Conservation (phyloP, 179 eudicot species). For the Dionaea muscipula region DNA sequence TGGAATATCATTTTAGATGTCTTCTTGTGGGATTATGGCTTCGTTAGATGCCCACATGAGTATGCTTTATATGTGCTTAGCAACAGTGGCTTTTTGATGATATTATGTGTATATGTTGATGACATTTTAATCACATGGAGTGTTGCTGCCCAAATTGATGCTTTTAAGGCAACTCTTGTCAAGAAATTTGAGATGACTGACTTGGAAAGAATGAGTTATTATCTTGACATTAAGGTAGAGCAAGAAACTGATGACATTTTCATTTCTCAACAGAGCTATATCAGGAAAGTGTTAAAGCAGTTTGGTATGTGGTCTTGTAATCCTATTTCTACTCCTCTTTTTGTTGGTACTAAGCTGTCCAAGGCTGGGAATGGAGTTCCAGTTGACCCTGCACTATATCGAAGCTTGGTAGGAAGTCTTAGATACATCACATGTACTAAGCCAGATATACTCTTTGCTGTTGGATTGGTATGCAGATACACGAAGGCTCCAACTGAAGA, state of each 20-base stretch:
- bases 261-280: constrained; percentile 2
- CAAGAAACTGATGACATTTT: not conserved
- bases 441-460: not conserved
- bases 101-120: too few species aligned
- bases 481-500: not conserved
- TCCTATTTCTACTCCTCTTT: not conserved
- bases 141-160: not conserved
- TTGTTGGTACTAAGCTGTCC: not conserved
- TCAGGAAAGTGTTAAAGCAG: not conserved
- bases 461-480: not conserved
- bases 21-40: not conserved
- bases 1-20: constrained; percentile 5
- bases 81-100: too few species aligned
- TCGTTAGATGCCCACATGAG: not conserved
- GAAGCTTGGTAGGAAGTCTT: too few species aligned
- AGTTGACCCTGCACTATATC: not conserved
- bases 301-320: not conserved
- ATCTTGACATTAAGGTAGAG: constrained; percentile 2
- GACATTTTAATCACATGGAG: not conserved
- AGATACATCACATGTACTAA: too few species aligned
- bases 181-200: constrained; percentile 3
- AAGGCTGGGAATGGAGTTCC: not conserved
- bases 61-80: not conserved
- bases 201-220: constrained; percentile 1
- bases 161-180: not conserved